These are phyloP conservation scores for Collybiopsis luxurians DNA, from an alignment of 768 basidiomycete species.

Conservation along the genomic window DNA sequence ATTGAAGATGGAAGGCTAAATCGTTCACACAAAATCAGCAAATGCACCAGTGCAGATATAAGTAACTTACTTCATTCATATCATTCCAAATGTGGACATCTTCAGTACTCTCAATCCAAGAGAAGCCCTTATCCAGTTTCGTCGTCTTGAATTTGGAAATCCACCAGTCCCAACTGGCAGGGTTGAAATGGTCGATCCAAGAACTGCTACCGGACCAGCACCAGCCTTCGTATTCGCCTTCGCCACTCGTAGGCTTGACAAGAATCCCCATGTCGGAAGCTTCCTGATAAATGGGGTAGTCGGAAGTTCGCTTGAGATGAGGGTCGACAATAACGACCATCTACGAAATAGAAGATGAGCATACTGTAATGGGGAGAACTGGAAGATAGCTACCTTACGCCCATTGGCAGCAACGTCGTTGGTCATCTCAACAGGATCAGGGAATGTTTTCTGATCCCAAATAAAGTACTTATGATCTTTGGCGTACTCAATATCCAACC, in stretches of 20 bases:
- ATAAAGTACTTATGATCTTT: slow-evolving; percentile 96
- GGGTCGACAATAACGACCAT: slow-evolving; percentile 99
- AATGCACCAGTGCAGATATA: neutral
- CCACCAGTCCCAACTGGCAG: slow-evolving; percentile 90
- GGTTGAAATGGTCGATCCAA: slow-evolving; percentile 98
- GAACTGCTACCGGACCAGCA: slow-evolving; percentile 97
- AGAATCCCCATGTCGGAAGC: slow-evolving; percentile 82
- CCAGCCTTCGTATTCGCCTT: slow-evolving; percentile 94
- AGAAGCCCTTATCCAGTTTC: slow-evolving; percentile 54
- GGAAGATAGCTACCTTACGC: slow-evolving; percentile 61
- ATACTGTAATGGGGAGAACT: slow-evolving; percentile 6
- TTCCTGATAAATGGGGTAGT: slow-evolving; percentile 82
- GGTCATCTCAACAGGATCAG: slow-evolving; percentile 92
- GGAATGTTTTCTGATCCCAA: slow-evolving; percentile 92
- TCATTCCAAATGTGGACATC: slow-evolving; percentile 97
- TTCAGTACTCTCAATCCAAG: slow-evolving; percentile 79
- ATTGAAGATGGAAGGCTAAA: slow-evolving; percentile 96
- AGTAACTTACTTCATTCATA: slow-evolving; percentile 86
- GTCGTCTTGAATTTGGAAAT: slow-evolving; percentile 72
- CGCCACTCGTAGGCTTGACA: slow-evolving; percentile 76
- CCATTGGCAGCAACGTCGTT: slow-evolving; percentile 82
- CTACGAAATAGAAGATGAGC: slow-evolving; percentile 39
- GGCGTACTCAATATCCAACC: slow-evolving; percentile 96
- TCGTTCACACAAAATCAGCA: slow-evolving; percentile 7
- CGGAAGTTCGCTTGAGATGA: slow-evolving; percentile 80